Evolutionary conservation across 768 basidiomycete genomes (phyloP), one percentile per base, ranked within the genome.

Genomic region (Lenzites betulinus): DNA sequence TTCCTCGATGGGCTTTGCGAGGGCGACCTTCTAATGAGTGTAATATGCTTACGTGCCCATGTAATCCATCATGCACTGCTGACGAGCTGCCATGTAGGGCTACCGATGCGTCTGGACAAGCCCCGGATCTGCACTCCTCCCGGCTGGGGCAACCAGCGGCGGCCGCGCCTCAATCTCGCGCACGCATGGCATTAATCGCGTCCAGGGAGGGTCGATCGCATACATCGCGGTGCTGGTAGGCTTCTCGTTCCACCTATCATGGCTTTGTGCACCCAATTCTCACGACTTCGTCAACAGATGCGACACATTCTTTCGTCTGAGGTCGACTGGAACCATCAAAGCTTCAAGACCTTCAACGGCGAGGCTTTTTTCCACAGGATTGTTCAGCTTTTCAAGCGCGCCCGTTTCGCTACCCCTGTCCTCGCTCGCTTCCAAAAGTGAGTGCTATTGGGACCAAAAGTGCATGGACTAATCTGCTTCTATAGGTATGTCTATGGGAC

Each of bases 41-140:
- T 41, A 26, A 53, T 33, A 38, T 53, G 23, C 9, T 26, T 25
- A 28, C 30, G 11, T 33, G 30, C 30, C 15, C 23, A 20, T 43
- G 8, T 43, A 1, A 43, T 26, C 16, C 23, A 23, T 20, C 38
- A 6, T 51, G 12, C n/a, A 9, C 3, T 41, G 13, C 16, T 11
- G 23, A 53, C 8, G 15, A 25, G 38, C 35, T 36, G 35, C n/a
- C 7, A 16, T 23, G 5, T 30, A 53, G 51, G 38, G 20, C 39
- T 53, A 53, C 39, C 36, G 51, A 5, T 23, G 38, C 23, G 41
- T 53, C 23, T 53, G 51, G 51, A 53, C 51, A 16, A 53, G 51
- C 51, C 51, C 51, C 11, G 51, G 41, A 15, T 53, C 51, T 4
- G 20, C 51, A n/a, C 23, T 20, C 20, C 39, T 16, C 23, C 38